Evolutionary conservation across 2,329 filamentous ascomycete genomes (phyloP).

Genomic region (Trichoderma gracile): DNA sequence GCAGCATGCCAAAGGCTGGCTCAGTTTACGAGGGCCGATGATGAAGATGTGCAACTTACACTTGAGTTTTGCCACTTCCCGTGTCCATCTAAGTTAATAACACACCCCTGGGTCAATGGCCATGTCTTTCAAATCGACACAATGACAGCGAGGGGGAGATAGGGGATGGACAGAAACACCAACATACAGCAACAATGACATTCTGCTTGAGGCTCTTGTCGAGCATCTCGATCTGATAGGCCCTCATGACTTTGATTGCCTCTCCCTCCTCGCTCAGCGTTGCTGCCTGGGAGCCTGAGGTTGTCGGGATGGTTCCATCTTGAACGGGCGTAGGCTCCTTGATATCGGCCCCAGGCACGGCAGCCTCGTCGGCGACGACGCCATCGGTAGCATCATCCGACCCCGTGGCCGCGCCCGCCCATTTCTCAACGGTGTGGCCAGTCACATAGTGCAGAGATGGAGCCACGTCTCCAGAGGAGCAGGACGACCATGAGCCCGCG

Average conservation of each 20-base stretch:
- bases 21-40: neutral
- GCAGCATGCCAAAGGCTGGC: neutral
- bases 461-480: neutral
- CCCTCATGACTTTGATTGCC: slow-evolving; percentile 46
- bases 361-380: slow-evolving; percentile 2
- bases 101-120: slow-evolving; percentile 12
- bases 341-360: neutral
- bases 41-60: slow-evolving; percentile 52
- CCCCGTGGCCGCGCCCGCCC: neutral
- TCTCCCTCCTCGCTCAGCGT: slow-evolving; percentile 14
- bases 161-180: too few species aligned
- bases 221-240: slow-evolving; percentile 77
- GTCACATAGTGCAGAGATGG: neutral
- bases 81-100: slow-evolving; percentile 69
- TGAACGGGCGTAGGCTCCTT: slow-evolving; percentile 19
- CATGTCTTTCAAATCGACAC: neutral
- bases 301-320: neutral
- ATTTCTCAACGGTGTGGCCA: slow-evolving; percentile 5
- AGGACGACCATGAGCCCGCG: neutral
- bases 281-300: slow-evolving; percentile 12
- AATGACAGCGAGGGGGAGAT: neutral
- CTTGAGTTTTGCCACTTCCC: slow-evolving; percentile 74
- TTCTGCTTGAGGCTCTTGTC: slow-evolving; percentile 67
- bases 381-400: neutral
- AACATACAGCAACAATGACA: slow-evolving; percentile 67